Percentiles rank a stretch among this genome's conserved stretches.
Conservation (phyloP, 1,284 basidiomycete genomes). For the Crucibulum cyathiforme region DNA sequence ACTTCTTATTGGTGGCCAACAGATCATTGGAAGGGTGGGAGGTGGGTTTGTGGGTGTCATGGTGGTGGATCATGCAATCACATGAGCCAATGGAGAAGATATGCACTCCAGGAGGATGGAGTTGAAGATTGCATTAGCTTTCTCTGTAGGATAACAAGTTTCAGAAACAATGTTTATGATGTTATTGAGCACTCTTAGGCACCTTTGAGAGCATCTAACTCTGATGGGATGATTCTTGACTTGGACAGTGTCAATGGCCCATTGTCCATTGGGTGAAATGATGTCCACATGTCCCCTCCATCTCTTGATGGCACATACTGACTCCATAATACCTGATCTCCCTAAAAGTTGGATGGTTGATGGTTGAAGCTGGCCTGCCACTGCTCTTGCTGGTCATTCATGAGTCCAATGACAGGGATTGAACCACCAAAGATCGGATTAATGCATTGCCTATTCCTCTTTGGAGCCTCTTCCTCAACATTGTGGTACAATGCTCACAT, state of each 20-base stretch:
- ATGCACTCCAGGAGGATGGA: slow-evolving; percentile 83
- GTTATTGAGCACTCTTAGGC: slow-evolving; percentile 16
- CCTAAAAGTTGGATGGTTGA: slow-evolving; percentile 45
- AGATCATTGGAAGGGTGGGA: slow-evolving; percentile 80
- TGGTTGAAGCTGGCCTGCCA: slow-evolving; percentile 57
- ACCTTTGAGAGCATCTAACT: slow-evolving; percentile 81
- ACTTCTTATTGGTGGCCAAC: slow-evolving; percentile 93
- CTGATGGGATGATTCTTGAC: slow-evolving; percentile 74
- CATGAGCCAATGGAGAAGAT: slow-evolving; percentile 91
- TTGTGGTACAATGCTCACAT: slow-evolving; percentile 69
- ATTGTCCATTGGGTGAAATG: slow-evolving; percentile 78
- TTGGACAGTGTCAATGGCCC: slow-evolving; percentile 70
- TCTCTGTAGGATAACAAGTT: slow-evolving; percentile 51
- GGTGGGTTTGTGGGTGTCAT: slow-evolving; percentile 83
- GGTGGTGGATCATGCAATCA: slow-evolving; percentile 90
- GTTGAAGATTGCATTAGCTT: slow-evolving; percentile 79
- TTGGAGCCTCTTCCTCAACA: slow-evolving; percentile 58
- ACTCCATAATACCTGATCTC: slow-evolving; percentile 70
- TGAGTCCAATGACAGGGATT: slow-evolving; percentile 55
- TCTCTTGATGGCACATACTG: slow-evolving; percentile 79
- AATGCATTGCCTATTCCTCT: slow-evolving; percentile 57
- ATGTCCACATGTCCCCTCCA: slow-evolving; percentile 74
- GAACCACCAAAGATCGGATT: slow-evolving; percentile 59
- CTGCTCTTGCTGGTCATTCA: slow-evolving; percentile 61
- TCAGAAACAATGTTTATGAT: neutral